Evolutionary conservation across 768 basidiomycete species (phyloP).

Genomic region (Coprinopsis strossmayeri): DNA sequence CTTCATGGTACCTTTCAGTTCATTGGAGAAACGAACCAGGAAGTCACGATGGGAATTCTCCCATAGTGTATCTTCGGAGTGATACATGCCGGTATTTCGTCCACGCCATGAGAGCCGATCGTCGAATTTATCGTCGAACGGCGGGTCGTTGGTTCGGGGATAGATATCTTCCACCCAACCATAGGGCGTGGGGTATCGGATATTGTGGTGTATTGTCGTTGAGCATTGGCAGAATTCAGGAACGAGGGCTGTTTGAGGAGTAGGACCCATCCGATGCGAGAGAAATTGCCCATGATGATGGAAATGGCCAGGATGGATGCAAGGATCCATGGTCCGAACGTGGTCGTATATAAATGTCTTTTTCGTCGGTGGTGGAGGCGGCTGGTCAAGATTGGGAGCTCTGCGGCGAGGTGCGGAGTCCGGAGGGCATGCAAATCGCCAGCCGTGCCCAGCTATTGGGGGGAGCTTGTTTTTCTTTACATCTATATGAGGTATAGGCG

Average conservation of each 20-base stretch:
- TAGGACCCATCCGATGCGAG: conserved; percentile 38
- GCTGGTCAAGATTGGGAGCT: conserved; percentile 27
- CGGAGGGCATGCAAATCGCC: conserved; percentile 34
- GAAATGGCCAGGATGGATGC: conserved; percentile 36
- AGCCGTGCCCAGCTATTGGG: conserved; percentile 22
- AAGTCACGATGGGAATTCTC: conserved; percentile 40
- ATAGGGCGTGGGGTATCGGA: conserved; percentile 42
- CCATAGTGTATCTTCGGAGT: conserved; percentile 37
- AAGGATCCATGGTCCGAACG: conserved; percentile 41
- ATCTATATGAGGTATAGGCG: too few relatives aligned
- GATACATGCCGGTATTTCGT: conserved; percentile 59
- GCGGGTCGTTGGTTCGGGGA: conserved; percentile 43
- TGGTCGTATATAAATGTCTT: conserved; percentile 49
- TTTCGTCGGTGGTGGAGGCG: conserved; percentile 23
- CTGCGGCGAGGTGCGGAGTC: conserved; percentile 29
- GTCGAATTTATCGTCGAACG: conserved; percentile 58
- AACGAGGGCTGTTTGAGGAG: conserved; percentile 32
- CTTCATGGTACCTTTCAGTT: conserved; percentile 30
- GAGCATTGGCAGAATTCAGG: conserved; percentile 50
- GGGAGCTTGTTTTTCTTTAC: conserved; percentile 27
- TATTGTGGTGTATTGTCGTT: conserved; percentile 47
- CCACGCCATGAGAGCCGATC: conserved; percentile 69
- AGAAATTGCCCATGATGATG: conserved; percentile 49
- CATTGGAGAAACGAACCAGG: conserved; percentile 37
- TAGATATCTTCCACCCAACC: conserved; percentile 39